Evolutionary conservation across 805 yeast species (phyloP), one percentile per base, ranked within the genome.

Genomic region (Yueomyces sp.): DNA sequence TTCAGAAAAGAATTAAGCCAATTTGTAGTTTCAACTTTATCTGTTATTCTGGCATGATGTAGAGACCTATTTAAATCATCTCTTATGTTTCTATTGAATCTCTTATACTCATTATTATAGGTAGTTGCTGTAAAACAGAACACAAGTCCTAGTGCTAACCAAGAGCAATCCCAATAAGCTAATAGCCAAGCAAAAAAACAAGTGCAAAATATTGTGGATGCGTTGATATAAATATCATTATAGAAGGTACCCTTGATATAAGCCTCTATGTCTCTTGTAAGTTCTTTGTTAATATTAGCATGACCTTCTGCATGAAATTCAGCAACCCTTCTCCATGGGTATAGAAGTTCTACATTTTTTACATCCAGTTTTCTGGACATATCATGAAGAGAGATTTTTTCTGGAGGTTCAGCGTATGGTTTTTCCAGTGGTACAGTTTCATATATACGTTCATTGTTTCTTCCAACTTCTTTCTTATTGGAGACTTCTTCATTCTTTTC

Each of bases 1-100:
- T 79, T 79, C 57, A 84, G 62, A 54, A 84, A 83, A 28, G 80
- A 73, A 55, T 84, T 84, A 53, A 84, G 60, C 94, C 94, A 84
- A 47, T 79, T 76, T 76, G 84, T 81, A 5, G 88, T 78, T 63
- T 84, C 94, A 44, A 71, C 57, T 52, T 71, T 73, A 41, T 73
- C 69, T 45, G 79, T 83, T 48, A 84, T 64, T 36, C 77, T 68
- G 57, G 81, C 83, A 41, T 70, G 66, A n/a, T 85, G 75, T 28
- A 72, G 67, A 40, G 73, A 61, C 65, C 94, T 73, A 42, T 72
- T 67, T 74, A 84, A 73, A 57, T 84, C 94, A 62, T 84, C 94
- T 48, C 86, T 70, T 34, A 82, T 67, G 53, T 83, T 76, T 50
- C 85, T 68, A 57, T 78, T 79, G 58, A 83, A 82, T 55, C 94